Percentiles rank a stretch among this genome's conserved stretches.
Evolutionary conservation across 495 filamentous ascomycete genomes (phyloP).

Genomic region (Aspergillus steynii): DNA sequence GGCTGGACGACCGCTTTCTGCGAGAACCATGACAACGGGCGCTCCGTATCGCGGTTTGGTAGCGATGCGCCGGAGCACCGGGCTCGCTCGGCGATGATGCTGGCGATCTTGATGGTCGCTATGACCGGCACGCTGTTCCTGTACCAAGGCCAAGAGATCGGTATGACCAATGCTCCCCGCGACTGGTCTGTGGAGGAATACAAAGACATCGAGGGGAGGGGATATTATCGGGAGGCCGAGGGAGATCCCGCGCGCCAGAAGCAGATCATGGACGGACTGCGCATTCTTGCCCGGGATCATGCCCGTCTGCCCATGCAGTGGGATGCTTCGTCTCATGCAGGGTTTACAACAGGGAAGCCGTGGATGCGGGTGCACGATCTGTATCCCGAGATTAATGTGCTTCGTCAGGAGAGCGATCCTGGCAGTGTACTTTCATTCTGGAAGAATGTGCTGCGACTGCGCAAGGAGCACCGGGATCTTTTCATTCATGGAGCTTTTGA

Average conservation of each 20-base stretch:
- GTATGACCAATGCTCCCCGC: conserved; percentile 63
- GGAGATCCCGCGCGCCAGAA: conserved; percentile 19
- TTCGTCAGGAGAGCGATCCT: conserved; percentile 34
- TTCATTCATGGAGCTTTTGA: conserved; percentile 57
- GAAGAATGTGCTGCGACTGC: conserved; percentile 38
- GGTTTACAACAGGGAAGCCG: conserved; percentile 37
- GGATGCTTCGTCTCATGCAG: conserved; percentile 47
- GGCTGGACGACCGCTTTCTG: conserved; percentile 53
- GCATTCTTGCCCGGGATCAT: conserved; percentile 43
- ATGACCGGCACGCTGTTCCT: conserved; percentile 63
- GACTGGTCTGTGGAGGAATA: conserved; percentile 61
- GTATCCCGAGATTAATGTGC: conserved; percentile 44
- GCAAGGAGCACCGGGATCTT: conserved; percentile 46
- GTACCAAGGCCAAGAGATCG: conserved; percentile 70
- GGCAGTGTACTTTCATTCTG: conserved; percentile 47
- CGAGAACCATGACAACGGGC: conserved; percentile 65
- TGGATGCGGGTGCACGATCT: conserved; percentile 55
- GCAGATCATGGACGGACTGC: conserved; percentile 26
- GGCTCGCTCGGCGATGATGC: conserved; percentile 52
- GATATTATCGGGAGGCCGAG: conserved; percentile 47
- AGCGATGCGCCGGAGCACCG: conserved; percentile 42
- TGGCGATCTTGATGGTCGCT: conserved; percentile 53
- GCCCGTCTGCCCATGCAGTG: conserved; percentile 60
- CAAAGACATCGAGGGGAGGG: conserved; percentile 61
- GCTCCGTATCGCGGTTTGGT: conserved; percentile 54